Base-by-base conservation (phyloP, 2,329 filamentous ascomycete species). In the Ceratocystis alfenasii region DNA sequence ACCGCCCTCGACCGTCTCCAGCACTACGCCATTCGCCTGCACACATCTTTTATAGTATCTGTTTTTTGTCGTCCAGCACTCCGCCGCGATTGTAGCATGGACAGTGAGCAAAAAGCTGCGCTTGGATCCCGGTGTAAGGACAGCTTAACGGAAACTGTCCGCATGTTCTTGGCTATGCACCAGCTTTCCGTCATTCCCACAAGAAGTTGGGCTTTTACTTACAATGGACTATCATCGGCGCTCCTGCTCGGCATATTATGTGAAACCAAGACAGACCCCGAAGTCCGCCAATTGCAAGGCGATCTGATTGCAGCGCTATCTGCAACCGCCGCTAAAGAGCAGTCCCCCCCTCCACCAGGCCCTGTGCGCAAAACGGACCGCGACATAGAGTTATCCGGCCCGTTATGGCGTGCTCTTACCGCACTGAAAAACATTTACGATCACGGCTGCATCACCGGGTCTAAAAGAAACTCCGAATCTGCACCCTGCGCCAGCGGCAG, bases 121-220 rank as follows among this genome's bases (percentile, higher is more conserved):
- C 75, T 87, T 0, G 81, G 81, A 1, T 79, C 82, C 33, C 79
- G 80, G 66, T 87, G 84, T 76, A 85, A 85, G 71, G 74, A 76
- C 17, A 86, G 86, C 70, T 75, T 87, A 30, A 82, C 82, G 5
- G 83, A 87, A 71, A 87, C 84, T 12, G 84, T 87, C 10, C 80
- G 83, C 50, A 87, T 87, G 84, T 87, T 87, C 71, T 75, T 87
- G 25, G 82, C 84, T 17, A 87, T 87, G 84, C 84, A 87, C 72
- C 84, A 86, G 69, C 75, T 87, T 36, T 86, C 83, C 1, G 81
- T 85, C 7, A 86, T 87, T 60, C 84, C 84, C 0, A 87, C 84
- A 0, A 77, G 84, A 30, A 86, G 83, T 66, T 87, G 84, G 84
- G 84, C 84, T 0, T 87, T 87, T 68, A 87, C 84, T 0, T 87